These are phyloP conservation scores for Xerocomellus intermedius DNA, from an alignment of 768 basidiomycete species.

Conservation along the genomic window DNA sequence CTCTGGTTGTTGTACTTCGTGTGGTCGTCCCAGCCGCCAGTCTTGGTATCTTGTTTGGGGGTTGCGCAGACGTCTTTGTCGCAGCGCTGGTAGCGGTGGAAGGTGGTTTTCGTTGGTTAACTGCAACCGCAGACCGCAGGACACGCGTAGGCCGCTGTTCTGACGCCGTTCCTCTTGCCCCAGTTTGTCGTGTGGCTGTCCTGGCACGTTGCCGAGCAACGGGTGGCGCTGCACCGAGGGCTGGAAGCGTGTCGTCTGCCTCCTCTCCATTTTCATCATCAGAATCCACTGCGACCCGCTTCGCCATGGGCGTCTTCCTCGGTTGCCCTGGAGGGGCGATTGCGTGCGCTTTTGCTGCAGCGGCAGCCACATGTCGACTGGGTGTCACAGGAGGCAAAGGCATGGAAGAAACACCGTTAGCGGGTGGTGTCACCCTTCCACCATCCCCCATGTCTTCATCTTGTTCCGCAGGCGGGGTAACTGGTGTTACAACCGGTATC, in stretches of 20 bases:
- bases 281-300: slow-evolving; percentile 65
- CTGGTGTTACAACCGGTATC: slow-evolving; percentile 61
- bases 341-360: slow-evolving; percentile 65
- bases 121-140: slow-evolving; percentile 64
- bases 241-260: slow-evolving; percentile 61
- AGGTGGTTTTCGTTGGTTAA: slow-evolving; percentile 54
- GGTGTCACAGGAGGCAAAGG: slow-evolving; percentile 77
- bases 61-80: slow-evolving; percentile 44
- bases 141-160: slow-evolving; percentile 75
- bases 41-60: slow-evolving; percentile 67
- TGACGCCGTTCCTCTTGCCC: slow-evolving; percentile 56
- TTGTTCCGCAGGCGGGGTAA: slow-evolving; percentile 76
- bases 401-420: slow-evolving; percentile 17
- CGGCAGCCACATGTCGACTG: slow-evolving; percentile 68
- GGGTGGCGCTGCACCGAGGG: slow-evolving; percentile 51
- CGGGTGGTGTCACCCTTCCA: slow-evolving; percentile 37
- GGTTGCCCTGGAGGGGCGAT: slow-evolving; percentile 82
- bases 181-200: slow-evolving; percentile 39
- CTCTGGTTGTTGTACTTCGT: slow-evolving; percentile 44
- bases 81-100: slow-evolving; percentile 35
- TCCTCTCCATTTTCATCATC: slow-evolving; percentile 61
- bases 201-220: slow-evolving; percentile 32
- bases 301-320: slow-evolving; percentile 81
- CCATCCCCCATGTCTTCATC: slow-evolving; percentile 59
- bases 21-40: slow-evolving; percentile 53